A percentile compares a stretch with the other conserved stretches of the same genome.
These are phyloP conservation scores for Aspergillus leporis DNA, from an alignment of 495 filamentous ascomycete species.

Conservation along the genomic window DNA sequence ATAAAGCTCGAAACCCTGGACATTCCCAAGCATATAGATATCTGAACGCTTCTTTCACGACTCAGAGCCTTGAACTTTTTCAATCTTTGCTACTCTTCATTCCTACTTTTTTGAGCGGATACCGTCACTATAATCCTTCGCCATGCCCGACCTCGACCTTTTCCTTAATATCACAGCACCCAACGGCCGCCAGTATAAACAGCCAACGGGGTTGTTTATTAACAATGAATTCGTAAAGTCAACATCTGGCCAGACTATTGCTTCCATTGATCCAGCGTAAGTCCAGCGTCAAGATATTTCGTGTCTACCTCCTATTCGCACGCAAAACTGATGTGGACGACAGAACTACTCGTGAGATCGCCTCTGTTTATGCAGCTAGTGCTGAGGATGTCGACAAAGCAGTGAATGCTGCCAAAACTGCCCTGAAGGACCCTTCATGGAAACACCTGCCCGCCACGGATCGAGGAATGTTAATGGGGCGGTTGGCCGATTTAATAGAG, in stretches of 20 bases:
- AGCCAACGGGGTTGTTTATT: constrained; percentile 88
- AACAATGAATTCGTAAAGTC: constrained; percentile 88
- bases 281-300: constrained; percentile 7
- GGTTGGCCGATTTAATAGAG: constrained; percentile 71
- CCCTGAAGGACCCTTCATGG: constrained; percentile 78
- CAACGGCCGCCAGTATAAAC: constrained; percentile 79
- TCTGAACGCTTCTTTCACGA: no score
- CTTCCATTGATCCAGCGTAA: constrained; percentile 69
- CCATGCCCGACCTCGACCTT: constrained; percentile 14
- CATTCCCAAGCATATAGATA: not conserved
- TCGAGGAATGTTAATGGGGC: constrained; percentile 72
- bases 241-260: constrained; percentile 69
- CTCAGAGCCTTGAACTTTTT: no score
- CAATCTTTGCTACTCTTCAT: not conserved
- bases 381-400: constrained; percentile 80
- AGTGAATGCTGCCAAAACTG: constrained; percentile 77
- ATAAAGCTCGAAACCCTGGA: not conserved
- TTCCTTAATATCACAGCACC: constrained; percentile 76
- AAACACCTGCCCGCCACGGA: constrained; percentile 69
- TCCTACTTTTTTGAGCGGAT: not conserved
- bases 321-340: constrained; percentile 41
- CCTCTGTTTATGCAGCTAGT: constrained; percentile 77
- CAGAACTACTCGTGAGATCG: constrained; percentile 74
- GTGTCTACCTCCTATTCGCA: constrained; percentile 60
- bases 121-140: not conserved